phyloP scores from a whole-genome alignment of 208 protist species.

The Leishmania guyanensis region DNA sequence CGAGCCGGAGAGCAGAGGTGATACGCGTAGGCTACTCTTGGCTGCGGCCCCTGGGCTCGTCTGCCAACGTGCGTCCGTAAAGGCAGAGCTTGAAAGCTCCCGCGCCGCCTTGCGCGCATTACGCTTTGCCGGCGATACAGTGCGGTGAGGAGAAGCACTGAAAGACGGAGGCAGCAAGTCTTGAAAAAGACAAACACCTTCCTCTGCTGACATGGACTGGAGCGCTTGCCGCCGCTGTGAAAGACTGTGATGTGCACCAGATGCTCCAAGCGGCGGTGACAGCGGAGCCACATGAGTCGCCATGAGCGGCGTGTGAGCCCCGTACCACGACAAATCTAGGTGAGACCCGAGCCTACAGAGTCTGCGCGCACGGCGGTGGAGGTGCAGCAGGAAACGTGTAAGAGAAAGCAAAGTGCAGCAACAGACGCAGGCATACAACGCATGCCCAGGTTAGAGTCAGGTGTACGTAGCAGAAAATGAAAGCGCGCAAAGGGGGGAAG shows the following conservation, averaged over 20 bases:
- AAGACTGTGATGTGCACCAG: background rate
- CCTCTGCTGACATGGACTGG: slow-evolving; percentile 12
- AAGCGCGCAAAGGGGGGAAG: too few species aligned
- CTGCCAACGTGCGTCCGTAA: background rate
- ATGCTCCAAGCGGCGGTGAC: background rate
- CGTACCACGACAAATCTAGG: background rate
- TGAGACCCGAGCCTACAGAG: background rate
- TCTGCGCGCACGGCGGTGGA: background rate
- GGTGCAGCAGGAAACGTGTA: background rate
- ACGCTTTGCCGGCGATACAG: slow-evolving; percentile 10
- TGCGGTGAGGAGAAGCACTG: slow-evolving; percentile 11
- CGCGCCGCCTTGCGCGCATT: slow-evolving; percentile 1
- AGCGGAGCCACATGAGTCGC: background rate
- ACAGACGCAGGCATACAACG: background rate
- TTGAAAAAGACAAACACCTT: slow-evolving; percentile 13
- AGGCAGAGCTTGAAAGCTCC: slow-evolving; percentile 8
- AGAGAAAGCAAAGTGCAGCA: background rate
- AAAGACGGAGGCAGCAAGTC: slow-evolving; percentile 9
- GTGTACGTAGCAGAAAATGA: background rate
- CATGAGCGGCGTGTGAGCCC: background rate
- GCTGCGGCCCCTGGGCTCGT: background rate
- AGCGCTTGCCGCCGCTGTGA: slow-evolving; percentile 6
- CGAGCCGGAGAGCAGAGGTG: background rate
- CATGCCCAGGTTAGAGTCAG: background rate
- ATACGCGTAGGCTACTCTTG: background rate